Evolutionary conservation across 768 basidiomycete genomes (phyloP).

Genomic region (Lactarius akahatsu): DNA sequence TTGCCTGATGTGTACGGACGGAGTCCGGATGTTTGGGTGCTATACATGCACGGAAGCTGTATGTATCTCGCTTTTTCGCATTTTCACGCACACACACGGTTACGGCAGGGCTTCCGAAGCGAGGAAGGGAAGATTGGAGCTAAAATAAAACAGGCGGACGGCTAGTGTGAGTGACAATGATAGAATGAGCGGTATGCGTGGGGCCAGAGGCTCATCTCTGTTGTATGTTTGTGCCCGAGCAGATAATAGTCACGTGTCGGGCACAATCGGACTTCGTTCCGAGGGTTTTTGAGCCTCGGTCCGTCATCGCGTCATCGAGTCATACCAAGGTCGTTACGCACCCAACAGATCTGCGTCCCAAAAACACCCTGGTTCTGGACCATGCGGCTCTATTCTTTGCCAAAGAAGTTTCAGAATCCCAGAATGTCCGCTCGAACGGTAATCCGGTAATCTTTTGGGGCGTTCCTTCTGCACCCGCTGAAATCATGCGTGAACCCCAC

Average conservation of each 20-base stretch:
- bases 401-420: not conserved
- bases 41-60: not conserved
- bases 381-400: not conserved
- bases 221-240: not conserved
- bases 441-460: not conserved
- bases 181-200: not conserved
- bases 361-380: not conserved
- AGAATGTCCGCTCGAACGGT: not conserved
- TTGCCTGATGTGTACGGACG: not conserved
- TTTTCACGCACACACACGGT: not conserved
- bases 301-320: not conserved
- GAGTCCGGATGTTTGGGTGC: not conserved
- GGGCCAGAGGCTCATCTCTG: not conserved
- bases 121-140: slow-evolving; percentile 1
- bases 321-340: too few relatives aligned
- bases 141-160: not conserved
- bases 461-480: not conserved
- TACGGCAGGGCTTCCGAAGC: not conserved
- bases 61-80: not conserved
- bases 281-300: not conserved
- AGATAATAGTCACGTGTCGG: not conserved
- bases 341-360: not conserved
- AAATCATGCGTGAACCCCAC: not conserved
- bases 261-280: not conserved
- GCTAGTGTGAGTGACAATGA: not conserved